phyloP scores from a whole-genome alignment of 2,329 filamentous ascomycete genomes.

The Penicillium hesseltinei region DNA sequence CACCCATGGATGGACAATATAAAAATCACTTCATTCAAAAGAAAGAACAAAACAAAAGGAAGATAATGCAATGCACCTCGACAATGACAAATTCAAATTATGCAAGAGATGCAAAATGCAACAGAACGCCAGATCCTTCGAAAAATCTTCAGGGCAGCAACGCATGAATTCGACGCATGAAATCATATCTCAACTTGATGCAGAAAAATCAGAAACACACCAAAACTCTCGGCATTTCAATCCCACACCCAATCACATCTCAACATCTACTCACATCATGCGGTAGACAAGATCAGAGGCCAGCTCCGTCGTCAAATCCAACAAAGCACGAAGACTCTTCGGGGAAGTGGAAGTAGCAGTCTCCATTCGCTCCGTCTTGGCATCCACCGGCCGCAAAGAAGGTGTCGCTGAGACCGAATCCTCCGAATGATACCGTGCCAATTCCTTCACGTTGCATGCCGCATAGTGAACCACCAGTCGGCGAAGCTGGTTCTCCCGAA shows the following conservation, averaged over 20 bases:
- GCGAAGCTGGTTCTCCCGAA: slow-evolving; percentile 42
- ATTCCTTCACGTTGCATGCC: slow-evolving; percentile 41
- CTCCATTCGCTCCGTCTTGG: slow-evolving; percentile 11
- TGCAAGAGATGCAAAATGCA: slow-evolving; percentile 13
- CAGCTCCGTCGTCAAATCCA: slow-evolving; percentile 41
- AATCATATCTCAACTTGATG: slow-evolving; percentile 12
- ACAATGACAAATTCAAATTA: slow-evolving; percentile 14
- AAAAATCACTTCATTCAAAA: not conserved
- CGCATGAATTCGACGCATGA: slow-evolving; percentile 14
- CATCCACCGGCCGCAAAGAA: slow-evolving; percentile 21
- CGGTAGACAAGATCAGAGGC: slow-evolving; percentile 44
- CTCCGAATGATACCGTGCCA: slow-evolving; percentile 35
- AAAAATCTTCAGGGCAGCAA: slow-evolving; percentile 4
- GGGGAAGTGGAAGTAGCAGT: slow-evolving; percentile 17
- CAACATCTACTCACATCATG: slow-evolving; percentile 34
- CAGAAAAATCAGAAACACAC: slow-evolving; percentile 3
- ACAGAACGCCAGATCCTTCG: slow-evolving; percentile 2
- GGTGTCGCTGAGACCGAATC: slow-evolving; percentile 28
- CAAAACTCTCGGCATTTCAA: not conserved
- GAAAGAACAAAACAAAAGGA: not conserved
- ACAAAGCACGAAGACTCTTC: slow-evolving; percentile 36
- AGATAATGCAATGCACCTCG: slow-evolving; percentile 15
- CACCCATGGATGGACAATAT: not conserved
- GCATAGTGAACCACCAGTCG: slow-evolving; percentile 42
- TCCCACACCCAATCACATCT: slow-evolving; percentile 8